A percentile compares a stretch with the other conserved stretches of the same genome.
These are phyloP conservation scores for Cladorrhinum sp. DNA, from an alignment of 2,329 filamentous ascomycete genomes.

Conservation along the genomic window DNA sequence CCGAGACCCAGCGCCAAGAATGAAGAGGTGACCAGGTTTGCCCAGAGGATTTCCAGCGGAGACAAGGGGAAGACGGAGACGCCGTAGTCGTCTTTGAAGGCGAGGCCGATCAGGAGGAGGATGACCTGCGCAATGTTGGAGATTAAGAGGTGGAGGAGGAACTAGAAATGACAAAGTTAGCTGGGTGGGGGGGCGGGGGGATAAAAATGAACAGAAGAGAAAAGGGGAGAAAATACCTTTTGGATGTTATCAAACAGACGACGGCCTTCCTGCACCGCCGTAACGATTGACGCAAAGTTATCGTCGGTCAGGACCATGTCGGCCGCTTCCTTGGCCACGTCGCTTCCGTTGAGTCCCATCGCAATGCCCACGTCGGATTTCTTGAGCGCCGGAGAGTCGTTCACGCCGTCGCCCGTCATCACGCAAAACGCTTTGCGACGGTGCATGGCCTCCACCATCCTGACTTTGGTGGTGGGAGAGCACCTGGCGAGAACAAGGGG, in stretches of 20 bases:
- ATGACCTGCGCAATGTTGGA: conserved; percentile 70
- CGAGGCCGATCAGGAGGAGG: conserved; percentile 65
- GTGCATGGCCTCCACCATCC: conserved; percentile 72
- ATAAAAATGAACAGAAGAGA: neutral
- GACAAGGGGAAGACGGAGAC: conserved; percentile 68
- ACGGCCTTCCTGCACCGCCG: conserved; percentile 68
- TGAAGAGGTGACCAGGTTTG: conserved; percentile 71
- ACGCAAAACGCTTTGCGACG: conserved; percentile 69
- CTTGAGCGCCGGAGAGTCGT: conserved; percentile 94
- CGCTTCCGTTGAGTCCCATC: conserved; percentile 92
- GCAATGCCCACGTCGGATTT: conserved; percentile 97
- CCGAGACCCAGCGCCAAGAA: conserved; percentile 70
- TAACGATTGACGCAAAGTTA: conserved; percentile 79
- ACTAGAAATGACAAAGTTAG: conserved; percentile 37
- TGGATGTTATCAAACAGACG: conserved; percentile 71
- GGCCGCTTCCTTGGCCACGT: conserved; percentile 92
- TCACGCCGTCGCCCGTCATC: conserved; percentile 98
- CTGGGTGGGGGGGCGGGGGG: conserved; percentile 25
- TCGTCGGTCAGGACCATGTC: conserved; percentile 91
- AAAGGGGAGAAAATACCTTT: conserved; percentile 50
- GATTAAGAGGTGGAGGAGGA: conserved; percentile 63
- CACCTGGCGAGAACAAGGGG: conserved; percentile 69
- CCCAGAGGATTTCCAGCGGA: conserved; percentile 73
- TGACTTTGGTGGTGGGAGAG: conserved; percentile 69
- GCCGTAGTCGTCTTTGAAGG: conserved; percentile 59